phyloP scores from a whole-genome alignment of 164 flowering plant genomes.

The Nelumbo lutea region DNA sequence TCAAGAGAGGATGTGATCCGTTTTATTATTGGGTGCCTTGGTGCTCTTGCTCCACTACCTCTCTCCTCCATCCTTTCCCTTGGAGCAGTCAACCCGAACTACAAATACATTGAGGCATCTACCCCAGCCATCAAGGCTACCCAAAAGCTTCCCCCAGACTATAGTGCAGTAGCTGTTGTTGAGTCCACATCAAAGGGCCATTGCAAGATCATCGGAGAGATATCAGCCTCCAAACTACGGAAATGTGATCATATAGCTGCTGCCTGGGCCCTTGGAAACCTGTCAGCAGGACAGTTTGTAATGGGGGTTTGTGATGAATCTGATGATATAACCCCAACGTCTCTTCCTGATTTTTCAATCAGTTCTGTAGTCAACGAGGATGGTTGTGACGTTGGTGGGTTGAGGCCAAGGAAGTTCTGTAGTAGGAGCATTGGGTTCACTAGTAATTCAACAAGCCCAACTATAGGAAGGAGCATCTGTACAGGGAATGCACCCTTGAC shows the following conservation, averaged over 20 bases:
- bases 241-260: slow-evolving; percentile 87
- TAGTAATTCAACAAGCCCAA: slow-evolving; percentile 38
- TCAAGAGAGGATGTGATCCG: slow-evolving; percentile 92
- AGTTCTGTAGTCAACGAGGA: slow-evolving; percentile 22
- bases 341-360: slow-evolving; percentile 32
- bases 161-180: slow-evolving; percentile 76
- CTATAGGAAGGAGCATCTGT: slow-evolving; percentile 64
- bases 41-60: slow-evolving; percentile 92
- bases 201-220: slow-evolving; percentile 78
- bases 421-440: slow-evolving; percentile 83
- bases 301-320: slow-evolving; percentile 76
- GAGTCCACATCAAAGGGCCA: slow-evolving; percentile 48
- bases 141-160: slow-evolving; percentile 49
- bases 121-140: slow-evolving; percentile 56
- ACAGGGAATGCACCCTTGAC: slow-evolving; percentile 90
- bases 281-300: slow-evolving; percentile 92
- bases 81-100: slow-evolving; percentile 57
- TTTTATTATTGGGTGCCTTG: slow-evolving; percentile 87
- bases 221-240: slow-evolving; percentile 83
- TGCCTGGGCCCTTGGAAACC: slow-evolving; percentile 93
- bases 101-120: slow-evolving; percentile 54
- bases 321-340: slow-evolving; percentile 22
- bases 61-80: slow-evolving; percentile 79
- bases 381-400: slow-evolving; percentile 20
- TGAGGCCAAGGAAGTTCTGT: slow-evolving; percentile 48